These are phyloP conservation scores for Hygrocybe coccinea DNA, from an alignment of 768 basidiomycete species.

Conservation along the genomic window DNA sequence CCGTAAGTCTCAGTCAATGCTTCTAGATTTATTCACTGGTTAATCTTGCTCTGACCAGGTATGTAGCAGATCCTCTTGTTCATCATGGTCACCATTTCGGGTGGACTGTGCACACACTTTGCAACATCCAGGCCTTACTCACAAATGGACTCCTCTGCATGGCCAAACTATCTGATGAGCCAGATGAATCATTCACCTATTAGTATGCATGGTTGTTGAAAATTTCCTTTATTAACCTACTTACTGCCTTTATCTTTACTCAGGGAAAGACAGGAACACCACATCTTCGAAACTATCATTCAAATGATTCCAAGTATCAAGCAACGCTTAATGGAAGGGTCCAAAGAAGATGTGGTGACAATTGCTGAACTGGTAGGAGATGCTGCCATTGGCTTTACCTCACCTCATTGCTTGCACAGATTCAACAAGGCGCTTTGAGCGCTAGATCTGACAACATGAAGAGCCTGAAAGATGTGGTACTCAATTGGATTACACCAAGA, in stretches of 20 bases:
- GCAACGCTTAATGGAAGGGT: neutral
- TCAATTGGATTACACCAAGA: conserved; percentile 1
- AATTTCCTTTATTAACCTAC: neutral
- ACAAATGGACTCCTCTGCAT: neutral
- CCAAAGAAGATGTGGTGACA: neutral
- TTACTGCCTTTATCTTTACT: neutral
- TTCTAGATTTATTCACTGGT: too few species aligned
- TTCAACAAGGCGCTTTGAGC: neutral
- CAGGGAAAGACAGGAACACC: conserved; percentile 1
- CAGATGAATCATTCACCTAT: neutral
- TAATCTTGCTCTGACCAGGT: neutral
- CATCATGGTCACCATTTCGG: neutral
- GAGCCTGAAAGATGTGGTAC: neutral
- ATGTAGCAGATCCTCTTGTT: neutral
- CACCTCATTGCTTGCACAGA: neutral
- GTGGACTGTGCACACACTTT: neutral
- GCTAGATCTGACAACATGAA: conserved; percentile 1
- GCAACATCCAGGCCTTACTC: neutral
- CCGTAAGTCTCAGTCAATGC: too few species aligned
- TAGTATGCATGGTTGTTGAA: neutral
- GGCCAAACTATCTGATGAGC: neutral
- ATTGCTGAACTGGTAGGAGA: conserved; percentile 1
- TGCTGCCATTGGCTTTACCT: neutral
- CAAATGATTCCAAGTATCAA: neutral
- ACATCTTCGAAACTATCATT: neutral